Evolutionary conservation across 2,329 filamentous ascomycete genomes (phyloP).

Genomic region (Orbilia blumenaviensis): DNA sequence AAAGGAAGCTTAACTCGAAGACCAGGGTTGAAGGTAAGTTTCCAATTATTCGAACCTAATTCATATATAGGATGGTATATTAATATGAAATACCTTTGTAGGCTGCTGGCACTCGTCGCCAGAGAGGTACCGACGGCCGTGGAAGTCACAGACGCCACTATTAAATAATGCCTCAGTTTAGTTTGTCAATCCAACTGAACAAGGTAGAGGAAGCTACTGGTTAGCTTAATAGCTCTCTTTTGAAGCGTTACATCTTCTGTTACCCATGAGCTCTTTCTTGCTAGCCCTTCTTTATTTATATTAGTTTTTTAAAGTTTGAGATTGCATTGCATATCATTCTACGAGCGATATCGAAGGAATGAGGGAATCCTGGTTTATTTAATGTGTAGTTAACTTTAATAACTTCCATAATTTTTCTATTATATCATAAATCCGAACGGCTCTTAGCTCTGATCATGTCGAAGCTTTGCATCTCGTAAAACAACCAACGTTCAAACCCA

Average conservation of each 20-base stretch:
- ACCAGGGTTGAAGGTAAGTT: constrained; percentile 73
- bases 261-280: neutral
- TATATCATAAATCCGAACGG: too few species aligned
- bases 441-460: too few species aligned
- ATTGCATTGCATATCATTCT: neutral
- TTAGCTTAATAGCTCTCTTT: neutral
- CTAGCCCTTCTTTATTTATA: neutral
- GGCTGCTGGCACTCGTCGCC: constrained; percentile 77
- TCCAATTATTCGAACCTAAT: constrained; percentile 44
- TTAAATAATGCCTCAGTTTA: constrained; percentile 2
- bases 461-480: too few species aligned
- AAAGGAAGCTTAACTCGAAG: constrained; percentile 74
- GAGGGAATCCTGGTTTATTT: neutral
- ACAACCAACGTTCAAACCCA: too few species aligned
- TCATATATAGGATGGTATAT: constrained; percentile 20
- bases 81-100: constrained; percentile 59
- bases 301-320: too few species aligned
- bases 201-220: constrained; percentile 11
- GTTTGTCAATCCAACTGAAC: too few species aligned
- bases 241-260: neutral
- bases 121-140: constrained; percentile 78
- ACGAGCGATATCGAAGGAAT: neutral
- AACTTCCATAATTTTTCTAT: too few species aligned
- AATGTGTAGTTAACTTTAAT: neutral
- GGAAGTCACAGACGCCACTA: constrained; percentile 62